These are phyloP conservation scores for Wickerhamomyces rabaulensis DNA, from an alignment of 805 yeast genomes.

Conservation along the genomic window DNA sequence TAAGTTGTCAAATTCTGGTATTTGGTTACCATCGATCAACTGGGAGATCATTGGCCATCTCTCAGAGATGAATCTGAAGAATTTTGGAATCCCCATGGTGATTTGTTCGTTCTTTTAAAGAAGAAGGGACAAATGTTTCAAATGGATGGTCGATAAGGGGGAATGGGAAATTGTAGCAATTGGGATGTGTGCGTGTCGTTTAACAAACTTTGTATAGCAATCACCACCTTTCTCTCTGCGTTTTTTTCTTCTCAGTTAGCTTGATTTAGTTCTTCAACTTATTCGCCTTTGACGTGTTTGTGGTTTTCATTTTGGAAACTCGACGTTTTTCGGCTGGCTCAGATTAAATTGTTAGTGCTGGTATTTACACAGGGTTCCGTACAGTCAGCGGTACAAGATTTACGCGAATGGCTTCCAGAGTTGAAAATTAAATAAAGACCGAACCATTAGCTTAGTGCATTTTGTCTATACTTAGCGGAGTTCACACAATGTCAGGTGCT, in stretches of 20 bases:
- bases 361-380: neutral
- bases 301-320: neutral
- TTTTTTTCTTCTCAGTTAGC: neutral
- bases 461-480: no score
- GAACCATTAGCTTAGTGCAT: no score
- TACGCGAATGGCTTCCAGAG: neutral
- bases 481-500: slow-evolving; percentile 8
- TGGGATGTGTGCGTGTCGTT: neutral
- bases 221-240: neutral
- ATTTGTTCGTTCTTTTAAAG: neutral
- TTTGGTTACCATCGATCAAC: slow-evolving; percentile 69
- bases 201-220: neutral
- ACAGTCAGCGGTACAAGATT: neutral
- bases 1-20: slow-evolving; percentile 92
- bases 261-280: neutral
- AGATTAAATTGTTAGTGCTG: neutral
- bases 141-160: neutral
- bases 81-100: slow-evolving; percentile 87
- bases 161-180: neutral
- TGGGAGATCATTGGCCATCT: slow-evolving; percentile 98
- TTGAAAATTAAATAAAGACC: no score
- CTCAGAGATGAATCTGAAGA: slow-evolving; percentile 93
- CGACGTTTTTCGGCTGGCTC: neutral
- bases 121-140: neutral
- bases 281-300: neutral